A percentile compares a stretch with the other conserved stretches of the same genome.
These are phyloP conservation scores for Conoideocrella luteorostrata DNA, from an alignment of 2,329 filamentous ascomycete genomes.

Conservation along the genomic window DNA sequence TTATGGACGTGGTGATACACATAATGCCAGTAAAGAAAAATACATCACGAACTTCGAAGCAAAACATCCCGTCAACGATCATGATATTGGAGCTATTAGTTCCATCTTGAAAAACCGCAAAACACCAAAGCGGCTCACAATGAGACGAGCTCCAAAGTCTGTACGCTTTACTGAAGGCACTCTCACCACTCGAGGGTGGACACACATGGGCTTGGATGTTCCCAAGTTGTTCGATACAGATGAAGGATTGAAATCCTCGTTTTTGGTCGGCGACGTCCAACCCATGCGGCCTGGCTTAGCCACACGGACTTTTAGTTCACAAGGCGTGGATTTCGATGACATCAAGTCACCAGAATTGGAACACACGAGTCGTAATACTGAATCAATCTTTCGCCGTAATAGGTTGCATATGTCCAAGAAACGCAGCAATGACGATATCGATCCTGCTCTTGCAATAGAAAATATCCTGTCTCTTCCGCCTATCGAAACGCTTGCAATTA, in stretches of 20 bases:
- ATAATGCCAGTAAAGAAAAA: constrained; percentile 13
- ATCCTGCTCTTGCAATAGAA: constrained; percentile 18
- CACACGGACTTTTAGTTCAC: no score
- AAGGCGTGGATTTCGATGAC: neutral
- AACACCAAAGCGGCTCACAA: constrained; percentile 20
- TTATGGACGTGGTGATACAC: constrained; percentile 15
- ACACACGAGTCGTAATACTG: neutral
- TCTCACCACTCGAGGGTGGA: constrained; percentile 18
- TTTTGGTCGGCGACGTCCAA: neutral
- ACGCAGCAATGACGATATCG: neutral
- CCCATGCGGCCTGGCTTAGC: no score
- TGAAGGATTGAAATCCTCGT: neutral
- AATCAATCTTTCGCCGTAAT: constrained; percentile 1
- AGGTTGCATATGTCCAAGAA: neutral
- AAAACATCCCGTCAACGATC: constrained; percentile 14
- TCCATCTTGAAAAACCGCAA: constrained; percentile 24
- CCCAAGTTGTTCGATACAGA: constrained; percentile 11
- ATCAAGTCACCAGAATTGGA: neutral
- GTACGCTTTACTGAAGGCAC: constrained; percentile 25
- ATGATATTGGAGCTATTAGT: constrained; percentile 15
- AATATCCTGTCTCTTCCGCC: constrained; percentile 21
- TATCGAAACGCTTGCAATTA: constrained; percentile 18
- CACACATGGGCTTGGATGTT: constrained; percentile 20
- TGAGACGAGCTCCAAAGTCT: constrained; percentile 18
- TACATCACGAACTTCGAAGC: constrained; percentile 17